Base-by-base conservation (phyloP, 2,329 filamentous ascomycete genomes). In the Pseudogymnoascus sp. region DNA sequence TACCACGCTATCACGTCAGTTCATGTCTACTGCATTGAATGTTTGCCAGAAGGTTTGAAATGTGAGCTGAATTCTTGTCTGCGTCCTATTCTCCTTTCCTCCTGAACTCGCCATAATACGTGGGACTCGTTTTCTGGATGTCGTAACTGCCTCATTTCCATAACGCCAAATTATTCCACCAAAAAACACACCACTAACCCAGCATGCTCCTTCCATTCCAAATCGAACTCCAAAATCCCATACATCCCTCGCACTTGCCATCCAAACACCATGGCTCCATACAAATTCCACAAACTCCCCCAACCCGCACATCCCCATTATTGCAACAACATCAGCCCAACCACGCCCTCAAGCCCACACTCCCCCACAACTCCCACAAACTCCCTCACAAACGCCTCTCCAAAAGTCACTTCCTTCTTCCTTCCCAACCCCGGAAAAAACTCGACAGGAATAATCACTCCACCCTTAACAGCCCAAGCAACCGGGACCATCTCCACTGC, bases 1-100 rank as follows among this genome's bases (percentile, higher is more conserved):
- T 58, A 58, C 57, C 57, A 58, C 35, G 37, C 35, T 58, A 58
- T 58, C 38, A 58, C 57, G 9, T 58, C 57, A 58, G 33, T 12
- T 38, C 57, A 54, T 54, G 28, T 20, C 47, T 7, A 54, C n/a
- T 54, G 16, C n/a, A 33, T 4, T 54, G 47, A 35, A 20, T 54
- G 28, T 35, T 14, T 47, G 28, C 4, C 16, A 33, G 7, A 54
- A 20, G 47, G 18, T 54, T 35, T 54, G 11, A 18, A 7, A 54
- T 33, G 47, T 20, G 28, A 33, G 8, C 3, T 54, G 5, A 6
- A 35, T 33, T 14, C 4, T 33, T 12, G 28, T 33, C 9, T 35
- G 16, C 6, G 9, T 6, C 16, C 25, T 54, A 18, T 14, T 33
- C 33, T 20, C 2, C n/a, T 35, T 14, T 20, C 11, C 28, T 43